Base-by-base conservation (phyloP, 2,329 filamentous ascomycete species). In the Hymenoscyphus repandus region DNA sequence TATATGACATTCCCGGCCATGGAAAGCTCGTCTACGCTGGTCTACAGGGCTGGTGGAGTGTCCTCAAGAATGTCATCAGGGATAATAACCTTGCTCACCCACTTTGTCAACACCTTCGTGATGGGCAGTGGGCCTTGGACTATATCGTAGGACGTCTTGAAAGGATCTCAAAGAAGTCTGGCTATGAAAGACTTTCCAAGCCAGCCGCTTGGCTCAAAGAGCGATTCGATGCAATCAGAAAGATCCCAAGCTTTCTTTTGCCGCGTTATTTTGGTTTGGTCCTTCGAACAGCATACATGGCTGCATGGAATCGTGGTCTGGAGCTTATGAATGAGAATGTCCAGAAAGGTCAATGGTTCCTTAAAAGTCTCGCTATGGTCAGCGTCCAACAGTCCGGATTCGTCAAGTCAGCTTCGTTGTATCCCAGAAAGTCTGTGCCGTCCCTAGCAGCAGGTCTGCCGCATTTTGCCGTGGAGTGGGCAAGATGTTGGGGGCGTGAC, bases 21-120 rank as follows among this genome's bases (percentile, higher is more conserved):
- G 92, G 91, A 2, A 83, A 86, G 52, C 78, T 96, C 38, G 88
- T 96, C 2, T 99, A 97, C 68, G 92, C 92, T 53, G 93, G 93
- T 54, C 77, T 99, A n/a, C 93, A 99, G 68, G 95, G 95, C 34
- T 99, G 93, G 92, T 96, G 92, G 90, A 96, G 90, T 66, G 75
- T 96, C 1, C 73, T 99, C 38, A 85, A 90, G 61, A 77, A 87
- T 51, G 86, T 99, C 55, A 88, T 97, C 60, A 80, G 78, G 45
- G 83, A 93, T 57, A 99, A 99, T 67, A 83, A 97, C 65, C 79
- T 99, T 7, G 93, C 88, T 0, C 93, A 99, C 66, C 88, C 93
- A 0, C 77, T 99, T 10, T 97, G 92, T 68, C 86, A 96, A 63
- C 92, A 99, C 64, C 79, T 99, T 5, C 85, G 93, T 45, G 81